Evolutionary conservation across 1,139 yeast genomes (phyloP).

Genomic region (Tardiomyces digboiensis): DNA sequence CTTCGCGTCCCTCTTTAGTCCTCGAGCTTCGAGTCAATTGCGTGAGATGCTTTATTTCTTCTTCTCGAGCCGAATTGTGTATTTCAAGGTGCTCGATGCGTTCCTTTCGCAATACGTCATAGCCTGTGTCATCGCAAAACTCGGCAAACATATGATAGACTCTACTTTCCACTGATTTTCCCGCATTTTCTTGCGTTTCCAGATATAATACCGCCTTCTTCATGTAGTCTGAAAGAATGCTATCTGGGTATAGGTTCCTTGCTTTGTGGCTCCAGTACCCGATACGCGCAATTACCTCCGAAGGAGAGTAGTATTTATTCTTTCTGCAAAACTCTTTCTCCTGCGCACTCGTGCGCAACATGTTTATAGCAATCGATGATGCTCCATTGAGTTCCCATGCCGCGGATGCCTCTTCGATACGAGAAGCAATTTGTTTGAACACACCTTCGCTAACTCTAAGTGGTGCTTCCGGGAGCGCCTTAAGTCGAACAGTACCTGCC

Average conservation of each 20-base stretch:
- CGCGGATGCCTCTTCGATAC: not conserved
- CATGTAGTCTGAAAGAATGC: constrained; percentile 5
- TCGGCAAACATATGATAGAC: constrained; percentile 54
- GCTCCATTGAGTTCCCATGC: not conserved
- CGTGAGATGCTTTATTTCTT: constrained; percentile 33
- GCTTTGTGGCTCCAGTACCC: not conserved
- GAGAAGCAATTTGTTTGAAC: not conserved
- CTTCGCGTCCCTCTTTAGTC: not conserved
- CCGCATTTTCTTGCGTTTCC: not conserved
- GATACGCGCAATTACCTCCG: constrained; percentile 2
- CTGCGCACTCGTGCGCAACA: not conserved
- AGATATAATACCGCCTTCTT: constrained; percentile 3
- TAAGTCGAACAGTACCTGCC: not conserved
- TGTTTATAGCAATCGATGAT: not conserved
- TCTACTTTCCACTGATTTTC: constrained; percentile 26
- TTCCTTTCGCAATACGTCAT: constrained; percentile 34
- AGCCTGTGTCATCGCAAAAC: constrained; percentile 63
- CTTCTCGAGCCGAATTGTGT: constrained; percentile 35
- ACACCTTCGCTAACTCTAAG: not conserved
- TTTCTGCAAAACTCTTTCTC: not conserved
- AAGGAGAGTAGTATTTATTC: not conserved
- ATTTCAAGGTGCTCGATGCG: constrained; percentile 36
- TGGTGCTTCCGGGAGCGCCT: not conserved
- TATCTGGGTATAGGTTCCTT: constrained; percentile 5
- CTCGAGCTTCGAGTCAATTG: constrained; percentile 24